Evolutionary conservation across 352 stramenopile species (phyloP), one percentile per base, ranked within the genome.

Genomic region (Halophytophthora polymorphica): DNA sequence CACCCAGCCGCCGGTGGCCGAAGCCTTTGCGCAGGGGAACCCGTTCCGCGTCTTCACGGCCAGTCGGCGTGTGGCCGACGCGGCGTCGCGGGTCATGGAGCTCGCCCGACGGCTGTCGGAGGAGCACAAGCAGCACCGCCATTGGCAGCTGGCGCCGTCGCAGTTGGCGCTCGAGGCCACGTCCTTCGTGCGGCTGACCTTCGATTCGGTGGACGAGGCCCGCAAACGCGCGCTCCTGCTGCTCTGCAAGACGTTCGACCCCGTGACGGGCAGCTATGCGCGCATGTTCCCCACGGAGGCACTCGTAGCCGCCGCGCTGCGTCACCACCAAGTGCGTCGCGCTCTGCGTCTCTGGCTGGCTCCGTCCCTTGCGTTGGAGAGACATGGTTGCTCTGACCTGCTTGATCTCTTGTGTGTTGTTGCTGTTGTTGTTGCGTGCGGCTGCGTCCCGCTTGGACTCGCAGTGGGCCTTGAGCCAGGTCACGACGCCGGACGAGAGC

Each of bases 191-290:
- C 66, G 77, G 6, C 48, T 93, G 13, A 86, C 73, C 2, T 93
- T 90, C 52, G 64, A 75, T 23, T 87, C 77, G n/a, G 62, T 85
- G 7, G 64, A 84, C 7, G 80, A 93, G 43, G 83, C 83, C 0
- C 63, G 79, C 6, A 75, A 80, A 17, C 77, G 83, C 17, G 78
- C 78, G 11, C 45, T 91, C 18, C 46, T 91, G 50, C 58, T 93
- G 18, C 39, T 91, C 11, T 73, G 72, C 38, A 90, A 90, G 56
- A 93, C 83, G 3, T 93, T 86, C 51, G 76, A 93, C 17, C 77
- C 77, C 2, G 50, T 82, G 21, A 73, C 66, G 0, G 54, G 59
- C 33, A 83, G 61, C 25, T 89, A 78, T 50, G 83, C 75, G 11
- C 66, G 68, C 6, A 46, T 93, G 42, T 90, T 77, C 21, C 74